These are phyloP conservation scores for Penicillium sclerotigenum DNA, from an alignment of 2,329 filamentous ascomycete species.

Conservation along the genomic window DNA sequence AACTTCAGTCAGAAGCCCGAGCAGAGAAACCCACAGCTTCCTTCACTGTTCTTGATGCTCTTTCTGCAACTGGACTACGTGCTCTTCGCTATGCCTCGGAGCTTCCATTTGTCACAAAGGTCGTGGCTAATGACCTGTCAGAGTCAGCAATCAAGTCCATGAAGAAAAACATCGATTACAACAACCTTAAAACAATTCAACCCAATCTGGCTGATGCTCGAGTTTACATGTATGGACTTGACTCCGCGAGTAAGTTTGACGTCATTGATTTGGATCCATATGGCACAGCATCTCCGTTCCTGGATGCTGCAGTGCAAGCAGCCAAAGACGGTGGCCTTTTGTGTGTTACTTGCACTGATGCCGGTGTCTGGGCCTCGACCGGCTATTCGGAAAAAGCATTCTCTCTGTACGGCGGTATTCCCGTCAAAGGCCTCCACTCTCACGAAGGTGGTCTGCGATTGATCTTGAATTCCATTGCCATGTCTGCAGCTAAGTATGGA, in stretches of 20 bases:
- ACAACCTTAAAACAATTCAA: constrained; percentile 70
- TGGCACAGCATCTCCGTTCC: constrained; percentile 85
- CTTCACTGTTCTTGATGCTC: constrained; percentile 88
- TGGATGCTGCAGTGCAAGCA: constrained; percentile 85
- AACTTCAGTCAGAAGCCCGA: constrained; percentile 1
- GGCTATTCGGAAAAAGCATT: constrained; percentile 94
- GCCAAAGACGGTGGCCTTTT: constrained; percentile 85
- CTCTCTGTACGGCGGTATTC: constrained; percentile 86
- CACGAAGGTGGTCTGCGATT: constrained; percentile 88
- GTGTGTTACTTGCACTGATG: constrained; percentile 95
- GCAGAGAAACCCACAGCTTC: constrained; percentile 38
- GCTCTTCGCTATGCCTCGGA: constrained; percentile 90
- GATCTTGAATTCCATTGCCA: constrained; percentile 77
- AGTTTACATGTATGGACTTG: constrained; percentile 78
- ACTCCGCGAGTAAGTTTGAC: constrained; percentile 64
- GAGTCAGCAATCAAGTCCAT: constrained; percentile 75
- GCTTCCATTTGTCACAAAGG: constrained; percentile 74
- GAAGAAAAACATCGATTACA: constrained; percentile 78
- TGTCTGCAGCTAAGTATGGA: constrained; percentile 78
- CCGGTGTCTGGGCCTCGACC: constrained; percentile 88
- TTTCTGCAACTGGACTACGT: constrained; percentile 89
- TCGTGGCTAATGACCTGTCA: constrained; percentile 89
- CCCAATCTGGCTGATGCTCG: constrained; percentile 79
- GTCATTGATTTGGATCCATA: constrained; percentile 97
- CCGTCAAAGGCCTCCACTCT: constrained; percentile 77